phyloP scores from a whole-genome alignment of 805 yeast genomes.

The Candida montana region DNA sequence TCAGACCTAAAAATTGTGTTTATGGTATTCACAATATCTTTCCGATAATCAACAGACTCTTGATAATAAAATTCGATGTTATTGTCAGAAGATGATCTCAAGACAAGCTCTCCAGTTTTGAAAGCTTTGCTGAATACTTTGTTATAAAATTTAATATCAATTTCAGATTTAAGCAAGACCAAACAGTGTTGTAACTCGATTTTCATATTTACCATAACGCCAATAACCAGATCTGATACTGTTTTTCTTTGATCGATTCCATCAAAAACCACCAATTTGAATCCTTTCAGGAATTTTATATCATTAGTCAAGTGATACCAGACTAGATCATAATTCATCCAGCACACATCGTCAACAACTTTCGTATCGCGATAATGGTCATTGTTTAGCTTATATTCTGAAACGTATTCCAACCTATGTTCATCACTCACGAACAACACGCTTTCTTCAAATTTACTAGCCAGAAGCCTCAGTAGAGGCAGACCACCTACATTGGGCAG shows the following conservation, averaged over 20 bases:
- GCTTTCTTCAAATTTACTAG: slow-evolving; percentile 1
- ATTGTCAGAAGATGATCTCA: slow-evolving; percentile 47
- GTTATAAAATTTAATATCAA: background rate
- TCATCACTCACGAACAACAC: slow-evolving; percentile 3
- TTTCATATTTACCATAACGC: background rate
- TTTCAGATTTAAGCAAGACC: background rate
- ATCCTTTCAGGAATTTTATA: background rate
- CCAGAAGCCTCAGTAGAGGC: slow-evolving; percentile 2
- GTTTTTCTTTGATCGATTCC: slow-evolving; percentile 1
- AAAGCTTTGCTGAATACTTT: background rate
- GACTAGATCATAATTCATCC: slow-evolving; percentile 5
- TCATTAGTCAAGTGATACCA: background rate
- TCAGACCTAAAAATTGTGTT: slow-evolving; percentile 3
- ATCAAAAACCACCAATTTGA: slow-evolving; percentile 4
- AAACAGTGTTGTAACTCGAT: slow-evolving; percentile 1
- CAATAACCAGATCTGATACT: slow-evolving; percentile 3
- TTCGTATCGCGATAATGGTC: background rate
- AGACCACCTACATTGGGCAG: slow-evolving; percentile 3
- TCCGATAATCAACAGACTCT: slow-evolving; percentile 87
- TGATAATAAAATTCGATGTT: slow-evolving; percentile 95
- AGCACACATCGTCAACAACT: background rate
- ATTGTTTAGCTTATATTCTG: background rate
- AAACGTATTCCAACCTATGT: slow-evolving; percentile 1
- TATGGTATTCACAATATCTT: slow-evolving; percentile 68
- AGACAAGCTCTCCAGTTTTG: background rate